Evolutionary conservation across 2,329 filamentous ascomycete genomes (phyloP).

Genomic region (Ascochyta pisi): DNA sequence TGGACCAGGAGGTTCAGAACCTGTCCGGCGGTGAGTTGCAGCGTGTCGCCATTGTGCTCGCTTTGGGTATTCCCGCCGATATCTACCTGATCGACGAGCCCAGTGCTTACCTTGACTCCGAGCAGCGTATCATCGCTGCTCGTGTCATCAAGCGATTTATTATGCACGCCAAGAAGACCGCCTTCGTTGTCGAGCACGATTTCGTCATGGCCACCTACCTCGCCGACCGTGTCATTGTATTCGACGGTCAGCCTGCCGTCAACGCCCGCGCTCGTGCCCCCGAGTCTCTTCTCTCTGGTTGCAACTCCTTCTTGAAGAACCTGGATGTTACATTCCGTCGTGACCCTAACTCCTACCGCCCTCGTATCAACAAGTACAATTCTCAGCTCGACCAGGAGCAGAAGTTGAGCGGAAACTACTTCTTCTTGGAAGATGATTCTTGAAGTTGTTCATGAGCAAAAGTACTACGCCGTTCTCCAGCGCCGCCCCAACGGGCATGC

Average conservation of each 20-base stretch:
- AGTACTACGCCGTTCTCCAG: conserved; percentile 47
- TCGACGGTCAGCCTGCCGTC: conserved; percentile 91
- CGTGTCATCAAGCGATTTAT: conserved; percentile 99
- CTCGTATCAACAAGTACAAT: conserved; percentile 97
- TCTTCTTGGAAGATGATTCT: conserved; percentile 91
- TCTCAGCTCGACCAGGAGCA: conserved; percentile 98
- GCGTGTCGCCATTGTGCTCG: conserved; percentile 95
- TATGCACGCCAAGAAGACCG: conserved; percentile 99
- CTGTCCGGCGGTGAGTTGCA: conserved; percentile 99
- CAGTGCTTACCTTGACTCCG: conserved; percentile 84
- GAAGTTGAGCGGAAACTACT: conserved; percentile 92
- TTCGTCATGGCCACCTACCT: conserved; percentile 93
- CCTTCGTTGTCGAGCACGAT: conserved; percentile 99
- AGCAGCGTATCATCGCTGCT: conserved; percentile 97
- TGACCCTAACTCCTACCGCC: conserved; percentile 93
- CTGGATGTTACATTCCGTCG: conserved; percentile 98
- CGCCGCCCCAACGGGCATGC: conserved; percentile 51
- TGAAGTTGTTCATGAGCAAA: conserved; percentile 68
- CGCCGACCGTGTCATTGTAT: conserved; percentile 96
- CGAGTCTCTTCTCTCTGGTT: conserved; percentile 91
- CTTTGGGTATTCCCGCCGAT: conserved; percentile 94
- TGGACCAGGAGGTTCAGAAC: conserved; percentile 99
- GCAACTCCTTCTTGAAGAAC: conserved; percentile 96
- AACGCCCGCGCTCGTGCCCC: conserved; percentile 87
- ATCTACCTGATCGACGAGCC: conserved; percentile 99